Conservation (phyloP, 2,329 filamentous ascomycete genomes). For the Taxawa tesnikishii region DNA sequence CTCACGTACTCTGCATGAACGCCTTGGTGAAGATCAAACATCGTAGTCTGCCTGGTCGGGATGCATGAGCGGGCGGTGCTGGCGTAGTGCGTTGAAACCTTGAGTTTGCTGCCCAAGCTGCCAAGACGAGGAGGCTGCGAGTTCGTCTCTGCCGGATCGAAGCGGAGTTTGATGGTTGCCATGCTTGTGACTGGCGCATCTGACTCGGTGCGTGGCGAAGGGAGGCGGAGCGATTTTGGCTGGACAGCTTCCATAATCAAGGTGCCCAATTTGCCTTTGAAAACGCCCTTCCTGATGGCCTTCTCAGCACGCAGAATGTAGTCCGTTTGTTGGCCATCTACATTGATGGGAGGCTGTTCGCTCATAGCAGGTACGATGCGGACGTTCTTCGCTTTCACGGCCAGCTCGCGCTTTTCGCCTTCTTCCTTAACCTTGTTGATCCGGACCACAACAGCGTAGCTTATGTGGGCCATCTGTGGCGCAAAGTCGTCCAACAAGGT, state of each 20-base stretch:
- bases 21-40: conserved; percentile 36
- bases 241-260: conserved; percentile 46
- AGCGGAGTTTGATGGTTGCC: conserved; percentile 45
- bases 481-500: conserved; percentile 49
- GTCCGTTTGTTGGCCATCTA: conserved; percentile 30
- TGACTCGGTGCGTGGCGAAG: conserved; percentile 22
- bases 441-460: conserved; percentile 38
- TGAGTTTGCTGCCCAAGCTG: conserved; percentile 41
- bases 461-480: conserved; percentile 49
- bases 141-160: conserved; percentile 42
- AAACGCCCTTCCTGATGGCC: conserved; percentile 45
- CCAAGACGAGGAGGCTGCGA: conserved; percentile 41
- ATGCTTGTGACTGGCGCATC: conserved; percentile 38
- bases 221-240: conserved; percentile 43
- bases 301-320: conserved; percentile 48
- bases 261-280: conserved; percentile 46
- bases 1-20: conserved; percentile 39
- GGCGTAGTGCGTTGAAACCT: conserved; percentile 45
- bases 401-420: conserved; percentile 25
- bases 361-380: conserved; percentile 46
- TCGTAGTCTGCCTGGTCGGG: conserved; percentile 30
- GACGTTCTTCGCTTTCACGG: conserved; percentile 43
- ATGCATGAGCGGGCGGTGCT: conserved; percentile 37
- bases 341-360: conserved; percentile 47
- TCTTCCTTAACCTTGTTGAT: conserved; percentile 25